Percentiles rank a stretch among this genome's conserved stretches.
phyloP scores from a whole-genome alignment of 1,284 basidiomycete genomes.

The Schizophyllum amplum region DNA sequence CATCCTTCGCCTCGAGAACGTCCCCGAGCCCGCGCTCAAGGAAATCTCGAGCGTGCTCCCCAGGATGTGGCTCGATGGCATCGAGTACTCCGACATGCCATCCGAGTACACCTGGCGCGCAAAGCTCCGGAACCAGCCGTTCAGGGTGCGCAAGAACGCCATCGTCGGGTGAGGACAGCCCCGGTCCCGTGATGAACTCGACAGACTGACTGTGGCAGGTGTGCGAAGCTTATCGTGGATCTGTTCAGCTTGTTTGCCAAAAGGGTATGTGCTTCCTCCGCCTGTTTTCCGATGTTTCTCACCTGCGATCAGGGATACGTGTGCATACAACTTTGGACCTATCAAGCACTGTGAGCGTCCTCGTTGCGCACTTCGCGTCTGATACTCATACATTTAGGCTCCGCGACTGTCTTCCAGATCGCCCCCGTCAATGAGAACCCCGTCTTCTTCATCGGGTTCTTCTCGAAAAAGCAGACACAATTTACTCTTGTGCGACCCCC shows the following conservation, averaged over 20 bases:
- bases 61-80: slow-evolving; percentile 34
- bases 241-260: background rate
- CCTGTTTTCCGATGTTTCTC: background rate
- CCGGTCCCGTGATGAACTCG: no score
- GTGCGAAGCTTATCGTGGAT: background rate
- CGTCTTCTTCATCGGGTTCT: slow-evolving; percentile 53
- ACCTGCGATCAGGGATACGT: slow-evolving; percentile 23
- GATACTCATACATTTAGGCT: slow-evolving; percentile 26
- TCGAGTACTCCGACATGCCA: slow-evolving; percentile 18
- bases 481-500: slow-evolving; percentile 55
- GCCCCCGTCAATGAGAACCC: slow-evolving; percentile 35
- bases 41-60: slow-evolving; percentile 33
- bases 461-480: slow-evolving; percentile 47
- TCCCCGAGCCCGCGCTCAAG: slow-evolving; percentile 31
- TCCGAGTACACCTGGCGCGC: background rate
- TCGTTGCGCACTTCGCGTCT: background rate
- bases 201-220: no score
- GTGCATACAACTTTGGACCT: no score
- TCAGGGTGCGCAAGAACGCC: slow-evolving; percentile 3
- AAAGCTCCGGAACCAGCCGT: background rate
- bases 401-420: slow-evolving; percentile 57
- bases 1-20: slow-evolving; percentile 37
- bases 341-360: no score
- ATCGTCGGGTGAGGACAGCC: background rate
- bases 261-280: background rate